These are phyloP conservation scores for Sclerotinia sclerotiorum DNA, from an alignment of 2,329 filamentous ascomycete species.

Conservation along the genomic window DNA sequence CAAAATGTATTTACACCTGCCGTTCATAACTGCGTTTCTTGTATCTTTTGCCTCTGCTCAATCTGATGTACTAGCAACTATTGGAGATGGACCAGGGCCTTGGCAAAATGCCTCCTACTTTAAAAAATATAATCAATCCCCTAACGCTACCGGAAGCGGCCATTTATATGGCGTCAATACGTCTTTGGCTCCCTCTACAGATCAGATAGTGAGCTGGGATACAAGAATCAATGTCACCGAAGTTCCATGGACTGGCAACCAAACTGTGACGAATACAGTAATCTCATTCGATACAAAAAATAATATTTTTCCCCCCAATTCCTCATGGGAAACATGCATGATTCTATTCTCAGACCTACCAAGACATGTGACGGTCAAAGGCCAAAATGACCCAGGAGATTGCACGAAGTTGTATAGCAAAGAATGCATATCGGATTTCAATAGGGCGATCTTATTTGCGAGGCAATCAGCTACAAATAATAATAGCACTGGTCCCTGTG, in stretches of 20 bases:
- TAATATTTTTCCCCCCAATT: neutral
- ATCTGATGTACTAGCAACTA: neutral
- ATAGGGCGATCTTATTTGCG: neutral
- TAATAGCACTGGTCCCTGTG: neutral
- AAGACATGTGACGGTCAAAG: neutral
- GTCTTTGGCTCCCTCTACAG: neutral
- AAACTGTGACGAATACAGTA: constrained; percentile 9
- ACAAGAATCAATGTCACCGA: constrained; percentile 16
- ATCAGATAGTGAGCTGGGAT: neutral
- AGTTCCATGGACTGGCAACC: neutral
- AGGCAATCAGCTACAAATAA: neutral
- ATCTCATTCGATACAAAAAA: neutral
- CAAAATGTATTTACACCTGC: neutral
- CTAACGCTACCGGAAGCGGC: constrained; percentile 1
- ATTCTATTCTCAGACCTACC: neutral
- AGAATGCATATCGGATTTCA: neutral
- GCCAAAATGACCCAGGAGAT: constrained; percentile 14
- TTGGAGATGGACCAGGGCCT: neutral
- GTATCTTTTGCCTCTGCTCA: neutral
- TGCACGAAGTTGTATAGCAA: neutral
- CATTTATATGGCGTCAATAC: neutral
- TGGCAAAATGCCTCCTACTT: constrained; percentile 9
- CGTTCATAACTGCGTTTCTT: neutral
- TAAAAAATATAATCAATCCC: neutral
- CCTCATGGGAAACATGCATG: constrained; percentile 16